These are phyloP conservation scores for Epichloe glyceriae DNA, from an alignment of 2,329 filamentous ascomycete species.

Conservation along the genomic window DNA sequence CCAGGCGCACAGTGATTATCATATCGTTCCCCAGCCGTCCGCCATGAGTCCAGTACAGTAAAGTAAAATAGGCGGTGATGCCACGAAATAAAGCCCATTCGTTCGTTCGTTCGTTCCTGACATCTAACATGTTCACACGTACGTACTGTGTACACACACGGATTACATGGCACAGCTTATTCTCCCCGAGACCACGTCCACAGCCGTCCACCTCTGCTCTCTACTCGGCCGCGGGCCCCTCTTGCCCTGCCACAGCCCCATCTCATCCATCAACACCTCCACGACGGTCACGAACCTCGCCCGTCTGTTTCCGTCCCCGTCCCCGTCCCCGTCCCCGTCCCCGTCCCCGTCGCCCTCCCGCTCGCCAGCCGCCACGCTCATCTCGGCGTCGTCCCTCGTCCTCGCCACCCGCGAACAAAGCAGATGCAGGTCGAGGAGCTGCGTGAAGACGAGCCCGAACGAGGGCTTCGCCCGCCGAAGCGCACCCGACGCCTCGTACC, in stretches of 20 bases:
- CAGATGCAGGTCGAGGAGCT: conserved; percentile 42
- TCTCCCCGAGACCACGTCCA: conserved; percentile 28
- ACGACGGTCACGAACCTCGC: conserved; percentile 27
- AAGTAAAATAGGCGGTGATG: too few relatives aligned
- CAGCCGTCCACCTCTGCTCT: conserved; percentile 41
- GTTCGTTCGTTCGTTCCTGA: too few relatives aligned
- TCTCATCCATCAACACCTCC: conserved; percentile 39
- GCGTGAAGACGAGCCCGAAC: conserved; percentile 41
- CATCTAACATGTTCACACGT: too few relatives aligned
- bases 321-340: too few relatives aligned
- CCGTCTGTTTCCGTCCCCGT: background rate
- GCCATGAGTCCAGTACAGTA: too few relatives aligned
- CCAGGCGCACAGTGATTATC: background rate
- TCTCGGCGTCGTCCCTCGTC: conserved; percentile 7
- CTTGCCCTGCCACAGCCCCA: conserved; percentile 29
- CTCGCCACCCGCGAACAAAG: conserved; percentile 34
- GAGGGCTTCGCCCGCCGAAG: conserved; percentile 27
- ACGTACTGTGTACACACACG: background rate
- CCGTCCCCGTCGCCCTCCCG: too few relatives aligned
- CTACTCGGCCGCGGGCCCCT: conserved; percentile 20
- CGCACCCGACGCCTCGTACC: conserved; percentile 9
- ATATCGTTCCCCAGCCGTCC: too few relatives aligned
- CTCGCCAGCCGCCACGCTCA: background rate
- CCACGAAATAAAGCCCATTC: too few relatives aligned
- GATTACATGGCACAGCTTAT: conserved; percentile 12